Base-by-base conservation (phyloP, 192 early-diverging fungal genomes). In the Powellomyces hirtus region DNA sequence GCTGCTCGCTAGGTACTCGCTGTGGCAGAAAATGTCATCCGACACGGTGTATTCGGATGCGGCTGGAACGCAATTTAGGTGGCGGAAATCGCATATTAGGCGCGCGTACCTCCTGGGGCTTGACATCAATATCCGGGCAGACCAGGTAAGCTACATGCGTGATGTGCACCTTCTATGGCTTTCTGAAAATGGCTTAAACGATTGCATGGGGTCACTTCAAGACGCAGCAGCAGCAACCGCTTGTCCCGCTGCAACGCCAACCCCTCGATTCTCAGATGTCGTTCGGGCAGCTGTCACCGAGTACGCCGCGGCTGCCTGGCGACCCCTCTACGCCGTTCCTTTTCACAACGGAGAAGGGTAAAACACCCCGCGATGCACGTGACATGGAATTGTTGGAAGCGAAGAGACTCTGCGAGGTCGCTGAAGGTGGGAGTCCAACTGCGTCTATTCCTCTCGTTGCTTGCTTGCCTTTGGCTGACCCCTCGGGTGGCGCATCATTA, bases 341-440 rank as follows among this genome's bases (percentile, higher is more conserved):
- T 16, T 29, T 4, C 53, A 31, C 18, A 38, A 29, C 37, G 1
- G 11, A 16, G n/a, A 60, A 38, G 59, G 30, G 64, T 33, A 66
- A 59, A 36, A n/a, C 33, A 1, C 57, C 66, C 37, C 20, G 53
- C 38, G 82, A 84, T 69, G 53, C 58, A 38, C 14, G 67, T 22
- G 76, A 77, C 44, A 27, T 51, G n/a, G 82, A 84, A 22, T 38
- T 84, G 33, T 35, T 70, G 10, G 74, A 73, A 33, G 83, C 83
- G n/a, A 81, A 79, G 42, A 51, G 53, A 31, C 53, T 78, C 7
- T 80, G 78, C 57, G 68, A 73, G 34, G 67, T 84, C 10, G 61
- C 67, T 16, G 83, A 84, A 73, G 83, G 79, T 84, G 50, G 14
- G 5, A 38, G 29, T 34, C n/a, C 0, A 38, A 14, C 58, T 59